A percentile compares a stretch with the other conserved stretches of the same genome.
Conservation (phyloP, 768 basidiomycete genomes). For the Solioccasus polychromus region DNA sequence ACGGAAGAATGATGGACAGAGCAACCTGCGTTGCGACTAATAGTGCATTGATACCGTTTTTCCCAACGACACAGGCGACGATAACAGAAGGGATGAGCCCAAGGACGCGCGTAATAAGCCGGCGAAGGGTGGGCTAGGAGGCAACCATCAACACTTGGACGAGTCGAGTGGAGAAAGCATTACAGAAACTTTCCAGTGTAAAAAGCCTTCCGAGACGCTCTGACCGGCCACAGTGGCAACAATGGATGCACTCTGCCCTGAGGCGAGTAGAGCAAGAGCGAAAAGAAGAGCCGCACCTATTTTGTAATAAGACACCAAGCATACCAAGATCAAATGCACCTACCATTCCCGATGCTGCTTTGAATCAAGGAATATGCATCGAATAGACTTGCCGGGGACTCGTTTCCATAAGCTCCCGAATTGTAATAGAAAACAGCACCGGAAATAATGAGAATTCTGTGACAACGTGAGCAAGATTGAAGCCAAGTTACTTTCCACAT, state of each 20-base stretch:
- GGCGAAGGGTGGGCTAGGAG: conserved; percentile 64
- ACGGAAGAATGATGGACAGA: conserved; percentile 80
- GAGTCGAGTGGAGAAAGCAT: conserved; percentile 10
- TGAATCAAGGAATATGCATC: conserved; percentile 78
- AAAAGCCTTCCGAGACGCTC: conserved; percentile 86
- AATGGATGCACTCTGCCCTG: conserved; percentile 88
- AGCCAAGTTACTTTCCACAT: conserved; percentile 20
- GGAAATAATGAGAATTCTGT: conserved; percentile 78
- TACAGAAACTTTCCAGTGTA: conserved; percentile 82
- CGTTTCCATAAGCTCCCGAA: conserved; percentile 36
- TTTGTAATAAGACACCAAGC: conserved; percentile 1
- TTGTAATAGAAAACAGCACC: conserved; percentile 76
- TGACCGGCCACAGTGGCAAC: conserved; percentile 91
- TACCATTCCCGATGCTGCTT: conserved; percentile 64
- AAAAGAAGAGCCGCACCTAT: conserved; percentile 82
- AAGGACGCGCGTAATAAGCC: conserved; percentile 78
- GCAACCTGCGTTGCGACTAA: conserved; percentile 87
- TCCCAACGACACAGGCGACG: conserved; percentile 72
- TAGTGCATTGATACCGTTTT: conserved; percentile 66
- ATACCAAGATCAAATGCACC: conserved; percentile 14
- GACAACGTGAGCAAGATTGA: neutral
- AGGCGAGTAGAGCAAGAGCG: conserved; percentile 77
- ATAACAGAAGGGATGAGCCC: conserved; percentile 80
- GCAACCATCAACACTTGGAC: conserved; percentile 27
- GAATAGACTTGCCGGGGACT: conserved; percentile 68